phyloP scores from a whole-genome alignment of 2,329 filamentous ascomycete genomes.

The Podosphaera fusca region DNA sequence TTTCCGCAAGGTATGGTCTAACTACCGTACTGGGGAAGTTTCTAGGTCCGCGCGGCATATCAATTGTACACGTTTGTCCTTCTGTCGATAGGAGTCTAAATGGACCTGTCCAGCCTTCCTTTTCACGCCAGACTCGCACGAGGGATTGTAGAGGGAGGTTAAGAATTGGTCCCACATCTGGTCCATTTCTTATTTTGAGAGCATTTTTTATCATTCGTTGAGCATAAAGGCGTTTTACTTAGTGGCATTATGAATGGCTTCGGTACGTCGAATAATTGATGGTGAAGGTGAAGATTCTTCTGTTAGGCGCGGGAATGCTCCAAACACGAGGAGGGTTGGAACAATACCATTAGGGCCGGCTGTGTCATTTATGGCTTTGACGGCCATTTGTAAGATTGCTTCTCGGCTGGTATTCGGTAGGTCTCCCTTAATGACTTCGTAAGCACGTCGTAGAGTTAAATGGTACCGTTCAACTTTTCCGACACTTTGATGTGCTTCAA shows the following conservation, averaged over 20 bases:
- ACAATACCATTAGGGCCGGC: too few relatives aligned
- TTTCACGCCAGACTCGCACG: conserved; percentile 4
- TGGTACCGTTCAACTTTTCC: too few relatives aligned
- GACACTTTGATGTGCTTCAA: too few relatives aligned
- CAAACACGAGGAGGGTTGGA: conserved; percentile 4
- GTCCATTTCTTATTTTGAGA: conserved; percentile 3
- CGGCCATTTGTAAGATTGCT: too few relatives aligned
- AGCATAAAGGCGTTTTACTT: background rate
- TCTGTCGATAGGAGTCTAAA: conserved; percentile 3
- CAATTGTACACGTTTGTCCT: conserved; percentile 2
- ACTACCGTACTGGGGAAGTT: conserved; percentile 3
- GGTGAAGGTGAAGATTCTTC: conserved; percentile 1
- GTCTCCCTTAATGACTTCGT: too few relatives aligned
- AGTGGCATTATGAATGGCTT: conserved; percentile 2
- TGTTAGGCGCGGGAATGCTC: conserved; percentile 2
- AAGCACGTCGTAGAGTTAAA: too few relatives aligned
- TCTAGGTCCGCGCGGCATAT: background rate
- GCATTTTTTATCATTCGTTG: conserved; percentile 2
- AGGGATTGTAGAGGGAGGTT: conserved; percentile 2
- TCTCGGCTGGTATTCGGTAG: too few relatives aligned
- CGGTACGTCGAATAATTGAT: conserved; percentile 1
- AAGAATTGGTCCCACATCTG: background rate
- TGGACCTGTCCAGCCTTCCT: conserved; percentile 1
- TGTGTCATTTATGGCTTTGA: too few relatives aligned
- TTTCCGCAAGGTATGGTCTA: conserved; percentile 2